A percentile compares a stretch with the other conserved stretches of the same genome.
Conservation (phyloP, 1,284 basidiomycete genomes). For the Coniophora puteana region DNA sequence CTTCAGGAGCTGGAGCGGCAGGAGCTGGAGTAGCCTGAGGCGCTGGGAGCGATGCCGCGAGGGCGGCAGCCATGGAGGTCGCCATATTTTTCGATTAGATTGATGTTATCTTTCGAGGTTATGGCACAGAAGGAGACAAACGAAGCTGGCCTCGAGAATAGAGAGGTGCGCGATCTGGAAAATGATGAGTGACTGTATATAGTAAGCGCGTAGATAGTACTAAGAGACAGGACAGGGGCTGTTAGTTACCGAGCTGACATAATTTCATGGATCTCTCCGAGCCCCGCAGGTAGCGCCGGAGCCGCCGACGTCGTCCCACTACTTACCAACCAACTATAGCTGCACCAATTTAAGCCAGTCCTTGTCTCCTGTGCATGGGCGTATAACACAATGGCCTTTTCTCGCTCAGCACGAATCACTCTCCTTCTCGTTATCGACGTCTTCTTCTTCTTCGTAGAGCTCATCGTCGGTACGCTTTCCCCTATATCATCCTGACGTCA, state of each 20-base stretch:
- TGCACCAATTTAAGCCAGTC: neutral
- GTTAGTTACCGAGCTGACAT: no score
- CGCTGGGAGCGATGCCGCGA: conserved; percentile 80
- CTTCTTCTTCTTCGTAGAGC: conserved; percentile 90
- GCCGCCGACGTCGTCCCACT: no score
- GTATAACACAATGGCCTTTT: conserved; percentile 54
- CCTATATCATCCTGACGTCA: neutral
- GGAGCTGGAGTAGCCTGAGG: conserved; percentile 55
- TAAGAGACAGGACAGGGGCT: no score
- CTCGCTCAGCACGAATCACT: conserved; percentile 75
- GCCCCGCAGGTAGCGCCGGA: no score
- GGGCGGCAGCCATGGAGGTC: conserved; percentile 84
- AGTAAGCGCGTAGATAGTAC: no score
- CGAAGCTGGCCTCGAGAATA: no score
- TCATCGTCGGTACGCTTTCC: conserved; percentile 64
- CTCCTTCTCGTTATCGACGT: conserved; percentile 84
- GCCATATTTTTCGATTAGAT: conserved; percentile 55
- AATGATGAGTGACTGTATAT: no score
- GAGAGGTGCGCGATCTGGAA: no score
- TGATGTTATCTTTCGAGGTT: no score
- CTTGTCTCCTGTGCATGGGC: neutral
- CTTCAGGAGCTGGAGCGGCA: conserved; percentile 66
- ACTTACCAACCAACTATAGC: no score
- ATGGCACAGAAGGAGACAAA: no score
- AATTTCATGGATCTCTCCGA: no score